Conservation (phyloP, 2,329 filamentous ascomycete species). For the Xylariaceae sp. region DNA sequence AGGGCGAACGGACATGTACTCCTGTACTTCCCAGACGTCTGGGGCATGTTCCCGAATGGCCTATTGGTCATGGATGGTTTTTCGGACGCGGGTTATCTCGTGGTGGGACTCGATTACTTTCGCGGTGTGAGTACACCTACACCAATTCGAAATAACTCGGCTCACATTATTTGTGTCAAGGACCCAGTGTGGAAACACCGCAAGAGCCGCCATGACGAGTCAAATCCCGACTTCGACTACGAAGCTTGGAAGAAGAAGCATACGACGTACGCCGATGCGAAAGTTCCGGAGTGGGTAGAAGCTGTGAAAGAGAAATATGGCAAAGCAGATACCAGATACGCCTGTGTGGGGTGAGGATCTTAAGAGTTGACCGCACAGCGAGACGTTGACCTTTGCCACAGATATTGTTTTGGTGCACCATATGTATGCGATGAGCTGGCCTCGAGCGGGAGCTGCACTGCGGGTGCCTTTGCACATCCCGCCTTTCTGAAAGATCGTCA, state of each 20-base stretch:
- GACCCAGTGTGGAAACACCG: constrained; percentile 41
- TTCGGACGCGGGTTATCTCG: constrained; percentile 38
- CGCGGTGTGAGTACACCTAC: constrained; percentile 28
- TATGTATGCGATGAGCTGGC: constrained; percentile 39
- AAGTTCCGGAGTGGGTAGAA: constrained; percentile 40
- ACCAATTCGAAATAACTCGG: background rate
- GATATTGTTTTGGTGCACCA: constrained; percentile 39
- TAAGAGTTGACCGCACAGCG: background rate
- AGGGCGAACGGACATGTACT: constrained; percentile 32
- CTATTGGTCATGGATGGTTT: constrained; percentile 43
- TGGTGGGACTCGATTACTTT: constrained; percentile 42
- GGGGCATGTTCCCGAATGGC: constrained; percentile 38
- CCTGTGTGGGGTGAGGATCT: constrained; percentile 30
- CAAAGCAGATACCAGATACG: constrained; percentile 28
- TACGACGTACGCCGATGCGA: constrained; percentile 34
- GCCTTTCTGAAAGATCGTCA: constrained; percentile 44
- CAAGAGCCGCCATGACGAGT: constrained; percentile 23
- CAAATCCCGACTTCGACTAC: constrained; percentile 39
- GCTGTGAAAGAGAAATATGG: constrained; percentile 25
- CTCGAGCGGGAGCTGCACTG: constrained; percentile 30
- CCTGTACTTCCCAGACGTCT: constrained; percentile 42
- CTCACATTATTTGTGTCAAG: constrained; percentile 13
- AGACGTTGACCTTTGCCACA: background rate
- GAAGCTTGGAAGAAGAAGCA: constrained; percentile 46
- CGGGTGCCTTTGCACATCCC: constrained; percentile 48